phyloP scores from a whole-genome alignment of 257 asterid genomes.

The Paulownia fortunei region DNA sequence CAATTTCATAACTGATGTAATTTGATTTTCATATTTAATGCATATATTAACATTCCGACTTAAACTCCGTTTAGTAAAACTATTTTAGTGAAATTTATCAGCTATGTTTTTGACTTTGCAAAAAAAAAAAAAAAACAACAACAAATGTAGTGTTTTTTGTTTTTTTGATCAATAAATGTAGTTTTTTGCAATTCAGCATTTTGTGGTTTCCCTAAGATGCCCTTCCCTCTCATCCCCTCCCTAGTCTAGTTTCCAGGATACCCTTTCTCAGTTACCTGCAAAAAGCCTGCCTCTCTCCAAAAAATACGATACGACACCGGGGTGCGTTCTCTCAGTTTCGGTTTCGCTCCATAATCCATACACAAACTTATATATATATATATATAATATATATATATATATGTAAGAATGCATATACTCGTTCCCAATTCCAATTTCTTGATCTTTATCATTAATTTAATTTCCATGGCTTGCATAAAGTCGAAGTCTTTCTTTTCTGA shows the following conservation, averaged over 20 bases:
- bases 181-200: neutral
- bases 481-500: neutral
- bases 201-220: neutral
- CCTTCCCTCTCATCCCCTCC: neutral
- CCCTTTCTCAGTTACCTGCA: neutral
- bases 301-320: neutral
- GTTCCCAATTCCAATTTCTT: neutral
- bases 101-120: no score
- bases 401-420: neutral
- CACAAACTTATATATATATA: neutral
- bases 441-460: neutral
- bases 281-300: neutral
- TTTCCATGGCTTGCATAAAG: conserved; percentile 13
- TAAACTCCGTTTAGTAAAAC: no score
- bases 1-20: no score
- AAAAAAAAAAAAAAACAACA: no score
- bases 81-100: no score
- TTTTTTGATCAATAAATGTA: no score
- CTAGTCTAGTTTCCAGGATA: no score
- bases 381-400: no score
- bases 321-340: neutral
- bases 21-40: no score
- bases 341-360: conserved; percentile 2
- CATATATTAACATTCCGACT: no score
- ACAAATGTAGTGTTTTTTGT: no score